phyloP scores from a whole-genome alignment of 768 basidiomycete species.

The Sporobolomyces pararoseus region DNA sequence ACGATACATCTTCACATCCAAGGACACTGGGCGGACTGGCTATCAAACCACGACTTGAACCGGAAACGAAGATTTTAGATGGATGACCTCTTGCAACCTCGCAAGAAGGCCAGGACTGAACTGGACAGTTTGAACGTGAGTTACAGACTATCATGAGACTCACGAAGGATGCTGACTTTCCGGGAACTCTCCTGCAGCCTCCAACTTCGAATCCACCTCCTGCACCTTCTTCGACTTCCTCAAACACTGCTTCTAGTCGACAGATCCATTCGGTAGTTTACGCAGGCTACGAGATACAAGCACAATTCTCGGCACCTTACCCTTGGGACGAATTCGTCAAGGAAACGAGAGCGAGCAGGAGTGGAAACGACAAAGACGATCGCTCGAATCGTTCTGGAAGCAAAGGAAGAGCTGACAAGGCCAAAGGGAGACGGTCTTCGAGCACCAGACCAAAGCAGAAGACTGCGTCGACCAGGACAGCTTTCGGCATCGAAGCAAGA shows the following conservation, averaged over 20 bases:
- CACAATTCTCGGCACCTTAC: constrained; percentile 28
- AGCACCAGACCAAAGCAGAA: too few species aligned
- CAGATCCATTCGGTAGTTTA: constrained; percentile 34
- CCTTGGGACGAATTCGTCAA: constrained; percentile 31
- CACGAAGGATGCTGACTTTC: too few species aligned
- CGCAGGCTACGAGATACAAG: constrained; percentile 36
- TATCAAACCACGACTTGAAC: too few species aligned
- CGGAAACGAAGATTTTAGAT: background rate
- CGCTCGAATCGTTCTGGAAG: background rate
- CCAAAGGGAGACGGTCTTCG: background rate
- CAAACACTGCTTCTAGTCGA: background rate
- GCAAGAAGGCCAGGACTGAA: constrained; percentile 6
- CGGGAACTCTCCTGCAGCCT: background rate
- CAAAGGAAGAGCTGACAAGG: background rate
- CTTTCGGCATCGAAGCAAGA: too few species aligned
- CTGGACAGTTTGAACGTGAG: background rate
- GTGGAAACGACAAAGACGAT: too few species aligned
- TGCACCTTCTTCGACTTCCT: background rate
- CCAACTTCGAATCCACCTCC: background rate
- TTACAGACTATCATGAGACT: background rate
- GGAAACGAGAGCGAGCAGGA: background rate
- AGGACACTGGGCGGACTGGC: too few species aligned
- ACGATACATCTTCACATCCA: too few species aligned
- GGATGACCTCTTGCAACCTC: background rate
- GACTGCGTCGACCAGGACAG: too few species aligned